Evolutionary conservation across 1,284 basidiomycete species (phyloP).

Genomic region (Pseudomicrostroma phylloplanum): DNA sequence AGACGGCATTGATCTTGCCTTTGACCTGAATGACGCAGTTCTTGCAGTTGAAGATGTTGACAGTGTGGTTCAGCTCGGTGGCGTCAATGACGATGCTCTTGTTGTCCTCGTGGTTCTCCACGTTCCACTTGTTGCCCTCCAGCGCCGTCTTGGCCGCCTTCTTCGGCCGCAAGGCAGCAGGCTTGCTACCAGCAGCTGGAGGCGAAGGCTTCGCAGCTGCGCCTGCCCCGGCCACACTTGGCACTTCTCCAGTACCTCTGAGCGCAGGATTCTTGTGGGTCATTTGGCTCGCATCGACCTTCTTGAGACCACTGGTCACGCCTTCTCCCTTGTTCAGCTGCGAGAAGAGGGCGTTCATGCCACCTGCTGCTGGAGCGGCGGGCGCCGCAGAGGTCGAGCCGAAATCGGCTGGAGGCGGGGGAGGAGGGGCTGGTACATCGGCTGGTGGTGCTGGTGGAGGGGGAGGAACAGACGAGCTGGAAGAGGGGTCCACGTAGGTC

Average conservation of each 20-base stretch:
- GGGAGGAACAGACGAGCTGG: constrained; percentile 45
- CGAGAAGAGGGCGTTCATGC: constrained; percentile 82
- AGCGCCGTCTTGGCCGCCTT: constrained; percentile 85
- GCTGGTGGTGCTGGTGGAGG: constrained; percentile 53
- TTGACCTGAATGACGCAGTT: constrained; percentile 77
- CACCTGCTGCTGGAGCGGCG: constrained; percentile 47
- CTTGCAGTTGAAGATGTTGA: constrained; percentile 89
- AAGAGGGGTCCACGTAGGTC: constrained; percentile 58
- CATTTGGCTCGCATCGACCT: constrained; percentile 93
- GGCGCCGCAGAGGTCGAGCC: constrained; percentile 51
- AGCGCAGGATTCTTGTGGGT: constrained; percentile 96
- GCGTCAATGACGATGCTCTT: constrained; percentile 67
- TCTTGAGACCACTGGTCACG: constrained; percentile 81
- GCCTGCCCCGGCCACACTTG: constrained; percentile 57
- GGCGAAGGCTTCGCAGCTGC: constrained; percentile 23
- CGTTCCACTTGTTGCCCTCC: constrained; percentile 88
- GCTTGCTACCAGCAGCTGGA: constrained; percentile 33
- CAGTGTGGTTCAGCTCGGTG: constrained; percentile 72
- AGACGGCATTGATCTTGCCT: constrained; percentile 93
- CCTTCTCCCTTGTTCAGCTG: constrained; percentile 83
- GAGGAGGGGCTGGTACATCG: constrained; percentile 54
- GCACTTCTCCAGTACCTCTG: constrained; percentile 52
- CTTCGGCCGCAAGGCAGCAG: constrained; percentile 56
- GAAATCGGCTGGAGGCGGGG: constrained; percentile 52
- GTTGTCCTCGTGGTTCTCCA: constrained; percentile 90